Evolutionary conservation across 352 stramenopile species (phyloP), one percentile per base, ranked within the genome.

Genomic region (Plasmopara muralis): DNA sequence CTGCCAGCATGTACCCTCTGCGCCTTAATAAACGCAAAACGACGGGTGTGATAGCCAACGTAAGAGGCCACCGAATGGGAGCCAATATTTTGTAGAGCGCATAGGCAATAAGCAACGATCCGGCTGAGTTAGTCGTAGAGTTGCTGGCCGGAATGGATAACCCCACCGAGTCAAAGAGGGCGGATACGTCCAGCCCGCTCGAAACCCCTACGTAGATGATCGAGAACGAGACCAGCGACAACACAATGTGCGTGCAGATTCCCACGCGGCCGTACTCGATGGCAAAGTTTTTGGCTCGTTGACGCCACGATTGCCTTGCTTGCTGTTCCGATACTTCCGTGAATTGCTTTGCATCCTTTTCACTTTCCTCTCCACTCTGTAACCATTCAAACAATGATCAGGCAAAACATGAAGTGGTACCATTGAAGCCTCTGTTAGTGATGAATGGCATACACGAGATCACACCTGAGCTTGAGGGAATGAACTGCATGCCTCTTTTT

Each of bases 191-290:
- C 20, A 93, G 47, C 18, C 83, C 83, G n/a, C 66, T 73, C 0
- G 80, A 86, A 20, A 91, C 69, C 7, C 66, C 77, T 4, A 68
- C 59, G 62, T 91, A 93, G 54, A 93, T 86, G 37, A 74, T 42
- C 1, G 83, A 89, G 55, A 89, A 85, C 2, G 77, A 90, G 34
- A 81, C 45, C 28, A 85, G 34, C 5, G 83, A 93, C 18, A 93
- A 64, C 61, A 86, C 74, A 34, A 85, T 65, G 56, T 93, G 80
- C 47, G 83, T 91, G 44, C 66, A 72, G 30, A 93, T 68, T 18
- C 83, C 83, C 6, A 93, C 81, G 33, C 67, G 77, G 10, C 83
- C 83, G 53, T 93, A 93, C 61, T 89, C 80, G 47, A 86, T 68
- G 13, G 77, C 79, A 54, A 93, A 93, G 25, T 69, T 84, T 66